phyloP scores from a whole-genome alignment of 768 basidiomycete genomes.

The Cytidiella melzeri region DNA sequence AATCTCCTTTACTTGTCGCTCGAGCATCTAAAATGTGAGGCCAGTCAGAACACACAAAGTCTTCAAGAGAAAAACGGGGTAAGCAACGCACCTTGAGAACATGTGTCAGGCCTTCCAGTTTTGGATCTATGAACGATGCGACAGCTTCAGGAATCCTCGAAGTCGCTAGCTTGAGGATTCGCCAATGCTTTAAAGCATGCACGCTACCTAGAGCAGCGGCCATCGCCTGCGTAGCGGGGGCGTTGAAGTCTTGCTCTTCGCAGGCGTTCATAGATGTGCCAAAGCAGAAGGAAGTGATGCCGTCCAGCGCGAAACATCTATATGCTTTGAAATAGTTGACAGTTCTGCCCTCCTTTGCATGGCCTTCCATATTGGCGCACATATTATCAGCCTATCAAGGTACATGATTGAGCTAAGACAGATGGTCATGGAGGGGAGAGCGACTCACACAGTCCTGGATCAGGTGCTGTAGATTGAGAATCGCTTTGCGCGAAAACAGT shows the following conservation, averaged over 20 bases:
- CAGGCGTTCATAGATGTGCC: constrained; percentile 28
- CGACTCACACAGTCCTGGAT: constrained; percentile 5
- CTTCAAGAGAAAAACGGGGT: too few relatives aligned
- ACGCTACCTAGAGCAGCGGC: constrained; percentile 25
- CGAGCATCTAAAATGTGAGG: constrained; percentile 13
- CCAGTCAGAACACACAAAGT: too few relatives aligned
- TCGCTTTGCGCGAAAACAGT: constrained; percentile 9
- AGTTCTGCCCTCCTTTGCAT: constrained; percentile 16
- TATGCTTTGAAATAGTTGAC: constrained; percentile 36
- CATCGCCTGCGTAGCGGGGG: constrained; percentile 29
- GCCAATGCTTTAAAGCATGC: constrained; percentile 3
- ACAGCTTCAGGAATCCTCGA: background rate
- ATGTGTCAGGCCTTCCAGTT: background rate
- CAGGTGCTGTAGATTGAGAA: constrained; percentile 7
- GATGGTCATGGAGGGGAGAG: too few relatives aligned
- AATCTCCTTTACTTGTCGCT: constrained; percentile 17
- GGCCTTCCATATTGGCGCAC: constrained; percentile 6
- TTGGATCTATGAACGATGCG: background rate
- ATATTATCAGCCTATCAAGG: constrained; percentile 34
- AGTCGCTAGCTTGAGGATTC: background rate
- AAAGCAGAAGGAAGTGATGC: constrained; percentile 39
- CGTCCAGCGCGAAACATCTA: constrained; percentile 36
- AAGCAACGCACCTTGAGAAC: background rate
- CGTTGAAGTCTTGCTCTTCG: constrained; percentile 27
- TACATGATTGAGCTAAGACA: too few relatives aligned